Evolutionary conservation across 2,329 filamentous ascomycete species (phyloP), one percentile per base, ranked within the genome.

Genomic region (Sphaerulina vaccinii): DNA sequence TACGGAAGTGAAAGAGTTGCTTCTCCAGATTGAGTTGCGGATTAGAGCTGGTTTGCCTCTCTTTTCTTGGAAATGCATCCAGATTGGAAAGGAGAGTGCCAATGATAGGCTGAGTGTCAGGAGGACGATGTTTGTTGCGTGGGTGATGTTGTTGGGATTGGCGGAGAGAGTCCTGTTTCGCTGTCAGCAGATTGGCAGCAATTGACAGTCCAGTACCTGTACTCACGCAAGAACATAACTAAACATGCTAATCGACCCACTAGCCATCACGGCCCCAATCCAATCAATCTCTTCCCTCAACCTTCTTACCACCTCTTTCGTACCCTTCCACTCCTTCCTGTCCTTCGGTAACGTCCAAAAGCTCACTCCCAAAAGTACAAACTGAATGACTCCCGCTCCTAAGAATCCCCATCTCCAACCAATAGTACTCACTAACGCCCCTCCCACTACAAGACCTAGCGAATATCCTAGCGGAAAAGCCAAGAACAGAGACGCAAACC

Each of bases 21-120:
- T 83, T 10, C 69, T 74, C 83, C 83, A 86, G 0, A 86, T 67
- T 0, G 75, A 76, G 62, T 85, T 85, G 0, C 83, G 83, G 13
- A 86, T 84, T 4, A 86, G 64, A 0, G 81, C 80, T 10, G 80
- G 76, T 2, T 70, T 71, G 8, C 71, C 70, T 0, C 65, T 61
- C 11, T 67, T 69, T 38, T 77, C 75, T 43, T 77, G 79, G 3
- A 71, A 69, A 9, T 73, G 70, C 54, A 82, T 75, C 82, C 82
- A 85, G 8, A 68, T 64, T 37, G 78, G 66, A 61, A 86, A 86
- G 0, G 68, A 62, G 0, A 76, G 75, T 2, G 82, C 63, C 1
- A 74, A 56, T 4, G 69, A 54, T 2, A 75, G 52, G 6, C 74
- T 72, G 5, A 79, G 51, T 2, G 68, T 67, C 0, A 85, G 65